phyloP scores from a whole-genome alignment of 1,139 yeast species.

The Pichia sp. region DNA sequence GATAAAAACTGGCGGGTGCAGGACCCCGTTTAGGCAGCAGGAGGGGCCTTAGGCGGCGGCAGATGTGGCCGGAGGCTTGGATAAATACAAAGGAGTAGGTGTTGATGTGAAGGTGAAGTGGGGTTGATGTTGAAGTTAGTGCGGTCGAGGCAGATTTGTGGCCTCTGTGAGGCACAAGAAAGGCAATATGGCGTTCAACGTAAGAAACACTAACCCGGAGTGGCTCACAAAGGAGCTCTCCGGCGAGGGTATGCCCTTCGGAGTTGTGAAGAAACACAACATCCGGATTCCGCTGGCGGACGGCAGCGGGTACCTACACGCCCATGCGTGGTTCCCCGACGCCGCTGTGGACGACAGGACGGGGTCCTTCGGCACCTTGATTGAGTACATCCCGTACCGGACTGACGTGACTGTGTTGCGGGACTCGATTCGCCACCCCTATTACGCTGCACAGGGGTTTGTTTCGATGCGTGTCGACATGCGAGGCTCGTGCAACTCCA shows the following conservation, averaged over 20 bases:
- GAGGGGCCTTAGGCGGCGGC: too few relatives aligned
- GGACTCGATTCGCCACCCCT: slow-evolving; percentile 41
- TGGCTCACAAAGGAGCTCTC: slow-evolving; percentile 24
- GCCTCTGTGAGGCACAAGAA: too few relatives aligned
- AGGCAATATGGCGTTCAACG: slow-evolving; percentile 29
- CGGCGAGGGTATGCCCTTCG: slow-evolving; percentile 31
- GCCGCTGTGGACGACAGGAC: slow-evolving; percentile 22
- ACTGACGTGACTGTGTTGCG: slow-evolving; percentile 42
- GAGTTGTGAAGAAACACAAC: slow-evolving; percentile 33
- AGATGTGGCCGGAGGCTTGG: too few relatives aligned
- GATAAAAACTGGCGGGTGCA: too few relatives aligned
- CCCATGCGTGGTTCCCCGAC: slow-evolving; percentile 41
- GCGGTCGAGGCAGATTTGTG: too few relatives aligned
- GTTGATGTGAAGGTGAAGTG: too few relatives aligned
- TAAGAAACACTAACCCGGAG: slow-evolving; percentile 24
- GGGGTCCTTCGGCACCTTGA: slow-evolving; percentile 34
- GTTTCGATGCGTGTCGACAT: slow-evolving; percentile 41
- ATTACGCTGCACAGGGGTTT: slow-evolving; percentile 41
- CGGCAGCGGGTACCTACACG: slow-evolving; percentile 34
- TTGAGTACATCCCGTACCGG: slow-evolving; percentile 42
- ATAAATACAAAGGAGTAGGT: too few relatives aligned
- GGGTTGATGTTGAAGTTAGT: too few relatives aligned
- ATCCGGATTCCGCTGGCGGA: slow-evolving; percentile 36
- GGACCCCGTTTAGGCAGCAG: too few relatives aligned
- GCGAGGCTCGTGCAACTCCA: slow-evolving; percentile 42